Evolutionary conservation across 106 monocot species (phyloP).

Genomic region (Amphibolis antarctica): DNA sequence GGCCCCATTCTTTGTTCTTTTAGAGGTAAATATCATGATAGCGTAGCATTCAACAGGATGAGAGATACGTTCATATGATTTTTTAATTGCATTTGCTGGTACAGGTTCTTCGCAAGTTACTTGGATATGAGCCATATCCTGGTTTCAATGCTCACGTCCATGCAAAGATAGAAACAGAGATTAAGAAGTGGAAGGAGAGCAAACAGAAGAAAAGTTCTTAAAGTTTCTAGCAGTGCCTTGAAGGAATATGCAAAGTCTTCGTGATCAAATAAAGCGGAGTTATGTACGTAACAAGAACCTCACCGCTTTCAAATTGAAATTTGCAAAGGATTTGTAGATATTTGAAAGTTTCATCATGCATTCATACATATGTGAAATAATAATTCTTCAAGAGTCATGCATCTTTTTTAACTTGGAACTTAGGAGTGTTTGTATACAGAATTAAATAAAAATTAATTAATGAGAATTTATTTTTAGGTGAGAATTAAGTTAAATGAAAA

Average conservation of each 20-base stretch:
- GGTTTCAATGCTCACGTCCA: conserved; percentile 13
- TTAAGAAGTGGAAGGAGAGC: conserved; percentile 8
- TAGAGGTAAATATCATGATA: conserved; percentile 12
- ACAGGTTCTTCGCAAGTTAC: conserved; percentile 14
- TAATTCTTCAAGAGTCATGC: neutral
- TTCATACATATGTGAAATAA: neutral
- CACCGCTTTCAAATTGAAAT: neutral
- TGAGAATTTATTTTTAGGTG: too few species aligned
- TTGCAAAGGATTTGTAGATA: neutral
- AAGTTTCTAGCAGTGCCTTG: too few species aligned
- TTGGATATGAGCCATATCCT: conserved; percentile 26
- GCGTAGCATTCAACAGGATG: neutral
- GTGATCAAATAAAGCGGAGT: neutral
- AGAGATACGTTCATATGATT: neutral
- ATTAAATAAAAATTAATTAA: too few species aligned
- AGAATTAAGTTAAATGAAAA: too few species aligned
- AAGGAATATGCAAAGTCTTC: neutral
- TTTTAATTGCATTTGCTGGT: neutral
- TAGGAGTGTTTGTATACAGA: too few species aligned
- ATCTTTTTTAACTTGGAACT: too few species aligned
- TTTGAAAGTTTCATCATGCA: neutral
- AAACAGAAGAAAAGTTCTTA: conserved; percentile 23
- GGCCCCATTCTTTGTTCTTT: conserved; percentile 31
- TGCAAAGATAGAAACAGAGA: conserved; percentile 11
- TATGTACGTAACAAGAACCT: neutral